Evolutionary conservation across 2,329 filamentous ascomycete genomes (phyloP).

Genomic region (Zasmidium angulare): DNA sequence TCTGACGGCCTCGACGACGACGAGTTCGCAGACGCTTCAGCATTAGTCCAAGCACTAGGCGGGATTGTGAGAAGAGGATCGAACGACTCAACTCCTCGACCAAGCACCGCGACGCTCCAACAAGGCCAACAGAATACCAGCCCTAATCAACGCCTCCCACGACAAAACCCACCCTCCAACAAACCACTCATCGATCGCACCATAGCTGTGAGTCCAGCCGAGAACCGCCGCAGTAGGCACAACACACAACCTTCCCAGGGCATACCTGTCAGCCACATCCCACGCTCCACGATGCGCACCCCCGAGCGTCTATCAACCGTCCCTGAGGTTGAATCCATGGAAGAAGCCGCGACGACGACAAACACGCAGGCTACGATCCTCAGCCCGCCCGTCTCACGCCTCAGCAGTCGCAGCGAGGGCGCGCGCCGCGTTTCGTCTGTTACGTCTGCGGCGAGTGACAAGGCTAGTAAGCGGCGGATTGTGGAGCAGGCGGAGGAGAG

Average conservation of each 20-base stretch:
- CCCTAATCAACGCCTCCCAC: slow-evolving; percentile 11
- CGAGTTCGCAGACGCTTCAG: slow-evolving; percentile 88
- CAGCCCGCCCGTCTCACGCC: slow-evolving; percentile 25
- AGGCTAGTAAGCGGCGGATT: slow-evolving; percentile 34
- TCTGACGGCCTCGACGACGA: slow-evolving; percentile 92
- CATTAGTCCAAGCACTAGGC: slow-evolving; percentile 80
- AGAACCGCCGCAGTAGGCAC: not conserved
- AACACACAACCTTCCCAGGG: slow-evolving; percentile 10
- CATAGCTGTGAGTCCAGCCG: slow-evolving; percentile 32
- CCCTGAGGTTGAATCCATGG: slow-evolving; percentile 28
- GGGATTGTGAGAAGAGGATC: slow-evolving; percentile 82
- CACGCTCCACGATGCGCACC: slow-evolving; percentile 22
- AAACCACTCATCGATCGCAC: slow-evolving; percentile 30
- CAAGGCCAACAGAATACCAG: slow-evolving; percentile 5
- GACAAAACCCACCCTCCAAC: slow-evolving; percentile 4
- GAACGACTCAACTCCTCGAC: slow-evolving; percentile 28
- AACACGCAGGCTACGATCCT: not conserved
- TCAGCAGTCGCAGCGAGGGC: slow-evolving; percentile 27
- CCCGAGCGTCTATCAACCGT: slow-evolving; percentile 35
- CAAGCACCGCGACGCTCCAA: slow-evolving; percentile 12
- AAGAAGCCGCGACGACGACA: slow-evolving; percentile 2
- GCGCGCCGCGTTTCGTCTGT: slow-evolving; percentile 22
- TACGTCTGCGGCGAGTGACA: slow-evolving; percentile 28
- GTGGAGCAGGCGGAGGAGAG: slow-evolving; percentile 35
- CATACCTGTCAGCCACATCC: slow-evolving; percentile 8